phyloP scores from a whole-genome alignment of 2,329 filamentous ascomycete species.

The Aspergillus texensis region DNA sequence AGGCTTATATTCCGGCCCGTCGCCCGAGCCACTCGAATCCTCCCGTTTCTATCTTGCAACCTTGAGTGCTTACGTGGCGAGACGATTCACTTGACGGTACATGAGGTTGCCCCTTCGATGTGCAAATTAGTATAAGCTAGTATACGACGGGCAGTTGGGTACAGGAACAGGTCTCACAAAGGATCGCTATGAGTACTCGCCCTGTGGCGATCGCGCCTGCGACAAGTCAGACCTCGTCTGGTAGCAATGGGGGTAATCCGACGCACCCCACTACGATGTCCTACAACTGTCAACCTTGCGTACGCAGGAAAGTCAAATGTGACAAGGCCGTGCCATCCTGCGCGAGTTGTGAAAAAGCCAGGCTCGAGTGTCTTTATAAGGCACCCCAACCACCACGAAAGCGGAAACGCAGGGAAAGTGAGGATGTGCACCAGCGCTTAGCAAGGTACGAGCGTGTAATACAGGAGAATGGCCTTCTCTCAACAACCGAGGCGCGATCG shows the following conservation, averaged over 20 bases:
- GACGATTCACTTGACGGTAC: too few relatives aligned
- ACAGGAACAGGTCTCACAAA: not conserved
- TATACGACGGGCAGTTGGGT: too few relatives aligned
- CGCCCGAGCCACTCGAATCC: not conserved
- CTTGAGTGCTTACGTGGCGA: too few relatives aligned
- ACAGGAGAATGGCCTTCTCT: slow-evolving; percentile 29
- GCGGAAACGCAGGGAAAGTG: slow-evolving; percentile 41
- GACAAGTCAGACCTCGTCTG: not conserved
- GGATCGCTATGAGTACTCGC: not conserved
- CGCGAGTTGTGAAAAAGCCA: slow-evolving; percentile 36
- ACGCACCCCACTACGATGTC: slow-evolving; percentile 3
- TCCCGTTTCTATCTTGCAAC: too few relatives aligned
- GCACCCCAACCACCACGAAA: slow-evolving; percentile 43
- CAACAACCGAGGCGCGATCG: not conserved
- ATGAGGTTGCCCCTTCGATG: too few relatives aligned
- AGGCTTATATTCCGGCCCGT: not conserved
- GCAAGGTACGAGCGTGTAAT: slow-evolving; percentile 46
- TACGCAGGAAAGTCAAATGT: slow-evolving; percentile 46
- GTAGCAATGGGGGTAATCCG: not conserved
- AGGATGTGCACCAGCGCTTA: slow-evolving; percentile 37
- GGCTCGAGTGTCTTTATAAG: slow-evolving; percentile 45
- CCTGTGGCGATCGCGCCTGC: slow-evolving; percentile 11
- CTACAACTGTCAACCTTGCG: slow-evolving; percentile 27
- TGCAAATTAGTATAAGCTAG: too few relatives aligned
- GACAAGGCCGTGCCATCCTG: slow-evolving; percentile 38